Evolutionary conservation across 2,329 filamentous ascomycete genomes (phyloP).

Genomic region (Pezicula rhizophila): DNA sequence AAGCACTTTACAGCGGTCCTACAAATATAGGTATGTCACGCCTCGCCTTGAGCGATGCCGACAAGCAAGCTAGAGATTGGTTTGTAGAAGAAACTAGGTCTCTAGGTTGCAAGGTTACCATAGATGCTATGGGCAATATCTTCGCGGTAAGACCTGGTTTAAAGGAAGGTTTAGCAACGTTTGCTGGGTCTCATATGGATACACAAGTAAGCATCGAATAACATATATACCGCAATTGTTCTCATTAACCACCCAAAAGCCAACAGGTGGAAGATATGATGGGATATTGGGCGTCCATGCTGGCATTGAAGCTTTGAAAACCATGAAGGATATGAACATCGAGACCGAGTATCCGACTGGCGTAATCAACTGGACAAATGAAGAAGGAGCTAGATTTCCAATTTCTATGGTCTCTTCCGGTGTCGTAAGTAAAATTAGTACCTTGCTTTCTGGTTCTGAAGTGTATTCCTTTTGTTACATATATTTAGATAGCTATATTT

Average conservation of each 20-base stretch:
- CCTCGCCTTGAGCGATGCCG: slow-evolving; percentile 63
- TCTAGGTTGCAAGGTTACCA: slow-evolving; percentile 59
- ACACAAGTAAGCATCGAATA: slow-evolving; percentile 37
- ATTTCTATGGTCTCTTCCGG: slow-evolving; percentile 69
- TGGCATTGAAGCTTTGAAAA: slow-evolving; percentile 65
- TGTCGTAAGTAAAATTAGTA: slow-evolving; percentile 33
- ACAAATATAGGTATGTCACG: slow-evolving; percentile 74
- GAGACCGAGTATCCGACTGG: slow-evolving; percentile 56
- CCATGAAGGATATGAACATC: slow-evolving; percentile 59
- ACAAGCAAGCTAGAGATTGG: slow-evolving; percentile 70
- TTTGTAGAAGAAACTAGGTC: slow-evolving; percentile 57
- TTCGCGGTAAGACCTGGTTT: slow-evolving; percentile 66
- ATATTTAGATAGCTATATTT: too few relatives aligned
- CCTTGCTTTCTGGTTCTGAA: too few relatives aligned
- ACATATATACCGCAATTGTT: slow-evolving; percentile 47
- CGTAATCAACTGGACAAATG: slow-evolving; percentile 72
- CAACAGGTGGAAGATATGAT: slow-evolving; percentile 63
- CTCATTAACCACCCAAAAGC: slow-evolving; percentile 59
- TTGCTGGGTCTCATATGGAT: slow-evolving; percentile 64
- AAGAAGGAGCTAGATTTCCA: slow-evolving; percentile 77
- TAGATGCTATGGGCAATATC: slow-evolving; percentile 76
- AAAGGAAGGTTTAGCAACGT: slow-evolving; percentile 54
- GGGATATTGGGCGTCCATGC: slow-evolving; percentile 71
- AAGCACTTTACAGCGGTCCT: slow-evolving; percentile 29
- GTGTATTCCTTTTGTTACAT: too few relatives aligned